Evolutionary conservation across 176 grass and related monocot species (phyloP).

Genomic region (Oryza coarctata): DNA sequence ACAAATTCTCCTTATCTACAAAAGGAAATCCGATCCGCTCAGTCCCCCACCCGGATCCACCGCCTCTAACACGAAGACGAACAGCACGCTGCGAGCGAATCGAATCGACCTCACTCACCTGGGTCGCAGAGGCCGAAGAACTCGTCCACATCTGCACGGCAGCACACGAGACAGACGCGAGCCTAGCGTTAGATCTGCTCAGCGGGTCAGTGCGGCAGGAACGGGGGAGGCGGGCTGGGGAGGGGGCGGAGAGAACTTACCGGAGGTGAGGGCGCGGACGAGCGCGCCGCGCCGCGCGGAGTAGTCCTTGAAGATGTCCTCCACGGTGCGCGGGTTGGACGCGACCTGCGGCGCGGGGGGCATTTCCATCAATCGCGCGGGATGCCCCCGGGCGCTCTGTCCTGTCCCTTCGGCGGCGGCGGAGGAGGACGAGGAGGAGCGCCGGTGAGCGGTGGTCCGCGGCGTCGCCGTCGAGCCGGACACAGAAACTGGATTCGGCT

Average conservation of each 20-base stretch:
- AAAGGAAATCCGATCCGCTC: constrained; percentile 17
- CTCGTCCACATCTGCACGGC: constrained; percentile 58
- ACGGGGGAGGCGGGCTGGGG: no score
- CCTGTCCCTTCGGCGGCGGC: background rate
- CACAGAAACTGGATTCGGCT: constrained; percentile 19
- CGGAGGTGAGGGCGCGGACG: constrained; percentile 72
- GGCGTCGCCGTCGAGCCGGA: constrained; percentile 28
- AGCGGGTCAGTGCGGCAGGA: background rate
- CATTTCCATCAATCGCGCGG: constrained; percentile 41
- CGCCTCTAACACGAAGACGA: background rate
- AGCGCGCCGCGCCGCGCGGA: constrained; percentile 58
- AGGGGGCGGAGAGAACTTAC: constrained; percentile 8
- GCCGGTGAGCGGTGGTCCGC: constrained; percentile 1
- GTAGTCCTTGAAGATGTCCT: constrained; percentile 80
- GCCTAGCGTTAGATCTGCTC: constrained; percentile 40
- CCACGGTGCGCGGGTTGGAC: constrained; percentile 58
- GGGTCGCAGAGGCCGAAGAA: constrained; percentile 69
- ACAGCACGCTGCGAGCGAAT: constrained; percentile 18
- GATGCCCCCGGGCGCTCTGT: background rate
- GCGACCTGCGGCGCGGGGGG: constrained; percentile 14
- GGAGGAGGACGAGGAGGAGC: background rate
- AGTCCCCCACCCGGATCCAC: constrained; percentile 32
- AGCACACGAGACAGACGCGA: constrained; percentile 4
- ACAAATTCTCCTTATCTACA: constrained; percentile 72
- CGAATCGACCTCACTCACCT: constrained; percentile 41